Conservation (phyloP, 2,329 filamentous ascomycete species). For the Aspergillus uvarum region DNA sequence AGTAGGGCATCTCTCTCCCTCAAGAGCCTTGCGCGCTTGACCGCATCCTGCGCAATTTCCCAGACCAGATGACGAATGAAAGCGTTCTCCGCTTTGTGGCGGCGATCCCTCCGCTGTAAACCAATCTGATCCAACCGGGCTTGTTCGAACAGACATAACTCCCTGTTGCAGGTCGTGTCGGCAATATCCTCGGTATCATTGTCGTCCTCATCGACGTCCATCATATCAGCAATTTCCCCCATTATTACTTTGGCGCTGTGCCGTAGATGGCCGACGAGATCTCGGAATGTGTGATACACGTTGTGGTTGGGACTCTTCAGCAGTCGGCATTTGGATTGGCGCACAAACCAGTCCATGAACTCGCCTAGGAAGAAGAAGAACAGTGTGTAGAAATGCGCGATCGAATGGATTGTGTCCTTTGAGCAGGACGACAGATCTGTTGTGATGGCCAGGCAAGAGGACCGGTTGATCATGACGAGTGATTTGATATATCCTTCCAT, state of each 20-base stretch:
- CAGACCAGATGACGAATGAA: constrained; percentile 38
- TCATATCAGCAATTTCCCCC: constrained; percentile 18
- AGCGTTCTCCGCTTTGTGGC: constrained; percentile 36
- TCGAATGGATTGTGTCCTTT: constrained; percentile 18
- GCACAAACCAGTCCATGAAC: constrained; percentile 41
- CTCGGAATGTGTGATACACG: constrained; percentile 34
- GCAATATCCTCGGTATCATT: constrained; percentile 11
- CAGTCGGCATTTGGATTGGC: constrained; percentile 35
- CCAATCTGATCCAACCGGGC: constrained; percentile 36
- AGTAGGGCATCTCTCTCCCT: constrained; percentile 29
- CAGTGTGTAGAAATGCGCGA: constrained; percentile 35
- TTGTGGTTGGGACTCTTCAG: constrained; percentile 38
- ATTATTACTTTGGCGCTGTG: constrained; percentile 23
- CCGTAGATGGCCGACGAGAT: constrained; percentile 34
- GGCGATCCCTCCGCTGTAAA: constrained; percentile 31
- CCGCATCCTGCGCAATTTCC: constrained; percentile 37
- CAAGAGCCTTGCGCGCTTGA: constrained; percentile 28
- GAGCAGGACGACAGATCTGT: constrained; percentile 12
- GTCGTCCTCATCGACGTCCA: constrained; percentile 28
- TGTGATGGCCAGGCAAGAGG: constrained; percentile 20
- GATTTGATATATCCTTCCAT: constrained; percentile 36
- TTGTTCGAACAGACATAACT: constrained; percentile 30
- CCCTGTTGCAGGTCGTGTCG: constrained; percentile 17
- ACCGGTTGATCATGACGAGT: constrained; percentile 35
- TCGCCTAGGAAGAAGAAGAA: constrained; percentile 39